Base-by-base conservation (phyloP, 1,139 yeast species). In the Geotrichum phurueaensis region DNA sequence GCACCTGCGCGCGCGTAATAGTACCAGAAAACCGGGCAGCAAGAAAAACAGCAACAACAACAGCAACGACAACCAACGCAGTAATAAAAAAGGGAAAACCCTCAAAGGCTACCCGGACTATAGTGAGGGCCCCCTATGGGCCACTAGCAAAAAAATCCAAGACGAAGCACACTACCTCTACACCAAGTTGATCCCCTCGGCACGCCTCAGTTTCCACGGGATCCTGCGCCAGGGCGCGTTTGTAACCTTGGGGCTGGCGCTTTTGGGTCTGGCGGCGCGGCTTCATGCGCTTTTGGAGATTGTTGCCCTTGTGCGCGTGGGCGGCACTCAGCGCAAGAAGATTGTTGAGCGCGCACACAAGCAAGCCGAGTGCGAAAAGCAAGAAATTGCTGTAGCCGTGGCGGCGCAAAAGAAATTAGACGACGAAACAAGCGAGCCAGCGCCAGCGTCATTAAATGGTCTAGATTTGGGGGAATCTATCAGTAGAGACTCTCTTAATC, bases 181-280 rank as follows among this genome's bases (percentile, higher is more conserved):
- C 36, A 22, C 54, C 3, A 55, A 52, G 29, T 45, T 59, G 56
- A 55, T 59, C n/a, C 61, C 61, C 3, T 33, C 50, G 9, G 57
- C 58, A 3, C 53, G 57, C 29, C 47, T 56, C 12, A 55, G 48
- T 31, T 59, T 59, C 39, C 61, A 59, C 25, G 54, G 58, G 31
- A 55, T 59, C 27, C 47, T 59, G 20, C 27, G 53, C n/a, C 61
- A 59, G 50, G 61, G 56, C 27, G 61, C 61, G 12, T 59, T 59
- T 51, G 48, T 59, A 3, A 55, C 61, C 4, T 31, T 59, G 20
- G 61, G 58, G 10, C 29, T 59, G 51, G 54, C 61, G 3, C 18
- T 59, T 18, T 15, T 59, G 22, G 61, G 61, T 1, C 47, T 51
- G 4, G 27, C 56, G 20, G 61, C 61, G 1, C 47, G 52, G 15